Conservation (phyloP, 306 rosid genomes). For the Boehmeria nivea region DNA sequence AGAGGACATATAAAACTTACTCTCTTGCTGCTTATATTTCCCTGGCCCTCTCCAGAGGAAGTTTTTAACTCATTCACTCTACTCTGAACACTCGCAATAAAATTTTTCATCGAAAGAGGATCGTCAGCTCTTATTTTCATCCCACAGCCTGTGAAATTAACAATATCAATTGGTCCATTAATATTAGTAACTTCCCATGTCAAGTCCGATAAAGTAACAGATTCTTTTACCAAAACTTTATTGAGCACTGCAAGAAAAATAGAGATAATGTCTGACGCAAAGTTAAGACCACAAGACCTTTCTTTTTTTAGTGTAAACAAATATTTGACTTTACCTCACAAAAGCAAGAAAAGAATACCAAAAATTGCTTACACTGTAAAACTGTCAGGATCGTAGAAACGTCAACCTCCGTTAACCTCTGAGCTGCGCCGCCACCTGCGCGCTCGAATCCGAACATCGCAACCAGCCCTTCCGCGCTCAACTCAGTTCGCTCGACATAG, state of each 20-base stretch:
- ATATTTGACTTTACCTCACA: neutral
- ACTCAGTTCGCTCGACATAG: too few species aligned
- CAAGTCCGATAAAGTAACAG: too few species aligned
- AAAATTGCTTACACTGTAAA: conserved; percentile 59
- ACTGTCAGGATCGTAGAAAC: conserved; percentile 75
- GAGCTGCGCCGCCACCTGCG: too few species aligned
- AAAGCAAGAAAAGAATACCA: neutral
- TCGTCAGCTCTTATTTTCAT: conserved; percentile 94
- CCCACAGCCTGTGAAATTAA: conserved; percentile 66
- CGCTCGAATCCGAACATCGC: too few species aligned
- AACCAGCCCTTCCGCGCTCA: too few species aligned
- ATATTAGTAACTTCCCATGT: neutral
- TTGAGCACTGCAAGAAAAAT: conserved; percentile 1
- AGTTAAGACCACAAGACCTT: too few species aligned
- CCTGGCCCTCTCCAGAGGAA: conserved; percentile 39
- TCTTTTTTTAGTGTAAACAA: too few species aligned
- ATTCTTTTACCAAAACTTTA: too few species aligned
- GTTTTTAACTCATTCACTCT: conserved; percentile 63
- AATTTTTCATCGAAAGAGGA: conserved; percentile 76
- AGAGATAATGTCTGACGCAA: conserved; percentile 1
- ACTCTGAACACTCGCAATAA: conserved; percentile 63
- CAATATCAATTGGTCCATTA: too few species aligned
- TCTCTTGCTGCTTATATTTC: conserved; percentile 53
- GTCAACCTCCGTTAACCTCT: conserved; percentile 65
- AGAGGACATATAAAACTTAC: conserved; percentile 36